Evolutionary conservation across 371 early-diverging fungal genomes (phyloP).

Genomic region (Rhizopus microsporus): DNA sequence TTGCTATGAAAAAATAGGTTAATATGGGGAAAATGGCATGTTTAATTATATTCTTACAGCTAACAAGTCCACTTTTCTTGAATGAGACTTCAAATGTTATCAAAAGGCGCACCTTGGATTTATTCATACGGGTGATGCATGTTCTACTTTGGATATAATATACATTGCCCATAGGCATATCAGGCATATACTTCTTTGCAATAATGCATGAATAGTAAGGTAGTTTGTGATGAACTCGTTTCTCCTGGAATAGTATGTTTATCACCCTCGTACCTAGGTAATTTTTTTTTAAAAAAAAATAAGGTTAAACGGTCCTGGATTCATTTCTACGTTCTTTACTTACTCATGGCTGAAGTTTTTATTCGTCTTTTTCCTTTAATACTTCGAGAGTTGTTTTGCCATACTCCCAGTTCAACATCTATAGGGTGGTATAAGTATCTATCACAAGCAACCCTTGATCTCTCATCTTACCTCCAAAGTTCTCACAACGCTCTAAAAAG

Average conservation of each 20-base stretch:
- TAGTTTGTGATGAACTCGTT: constrained; percentile 52
- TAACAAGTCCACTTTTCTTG: constrained; percentile 64
- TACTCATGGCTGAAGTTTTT: constrained; percentile 25
- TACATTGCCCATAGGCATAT: constrained; percentile 77
- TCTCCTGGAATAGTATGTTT: constrained; percentile 56
- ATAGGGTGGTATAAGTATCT: neutral
- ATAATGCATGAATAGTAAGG: constrained; percentile 58
- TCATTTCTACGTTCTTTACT: neutral
- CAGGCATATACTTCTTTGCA: constrained; percentile 64
- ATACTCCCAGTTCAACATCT: constrained; percentile 34
- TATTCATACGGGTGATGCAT: constrained; percentile 75
- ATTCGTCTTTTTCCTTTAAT: constrained; percentile 23
- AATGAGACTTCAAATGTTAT: constrained; percentile 69
- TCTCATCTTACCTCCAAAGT: constrained; percentile 27
- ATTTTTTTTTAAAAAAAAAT: neutral
- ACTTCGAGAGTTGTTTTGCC: constrained; percentile 28
- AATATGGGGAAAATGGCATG: neutral
- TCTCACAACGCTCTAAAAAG: constrained; percentile 34
- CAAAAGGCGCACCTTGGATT: constrained; percentile 51
- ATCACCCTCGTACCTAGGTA: constrained; percentile 63
- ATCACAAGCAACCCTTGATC: neutral
- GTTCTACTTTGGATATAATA: constrained; percentile 71
- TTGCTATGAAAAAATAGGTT: constrained; percentile 11
- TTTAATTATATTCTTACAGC: constrained; percentile 39
- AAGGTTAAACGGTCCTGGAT: neutral